Evolutionary conservation across 225 moss, liverwort and hornwort species (phyloP), one percentile per base, ranked within the genome.

Genomic region (Physcomitrium patens): DNA sequence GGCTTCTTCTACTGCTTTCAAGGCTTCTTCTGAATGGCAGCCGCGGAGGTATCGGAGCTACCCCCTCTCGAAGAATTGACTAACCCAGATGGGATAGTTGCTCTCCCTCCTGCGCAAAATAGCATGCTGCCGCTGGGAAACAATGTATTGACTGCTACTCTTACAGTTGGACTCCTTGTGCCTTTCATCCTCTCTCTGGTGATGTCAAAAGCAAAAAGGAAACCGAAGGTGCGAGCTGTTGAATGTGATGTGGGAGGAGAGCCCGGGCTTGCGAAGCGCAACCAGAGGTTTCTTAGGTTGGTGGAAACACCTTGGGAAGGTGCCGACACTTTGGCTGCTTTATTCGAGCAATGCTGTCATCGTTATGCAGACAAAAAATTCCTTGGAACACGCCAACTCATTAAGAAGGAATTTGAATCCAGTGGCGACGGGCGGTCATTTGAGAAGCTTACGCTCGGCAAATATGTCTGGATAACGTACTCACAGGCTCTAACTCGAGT

Each of bases 271-370:
- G 37, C 88, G 19, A 88, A 88, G 69, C 88, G 88, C 27, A 88
- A 88, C 76, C 77, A 83, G 63, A 80, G 88, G 70, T 88, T 85
- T 72, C 63, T 78, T 43, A 64, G 76, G 52, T 75, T 88, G 45
- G 78, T 88, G 70, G 83, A 83, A 78, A 85, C 82, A 41, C 88
- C 88, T 70, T 85, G 88, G 88, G 88, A 88, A 81, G 88, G 88
- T n/a, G 88, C 85, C 69, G 80, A 85, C 59, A 88, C 88, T 8
- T 76, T 88, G 62, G 85, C 85, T 27, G 80, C 73, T 43, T 45
- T 99, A 45, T 95, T 95, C 72, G 97, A 99, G 90, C 93, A 93
- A 77, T 69, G 87, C 16, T 93, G 91, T 67, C 65, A 52, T 12
- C 77, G 77, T 3, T 41, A 84, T 68, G 17, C 81, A 16, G 71